A percentile compares a stretch with the other conserved stretches of the same genome.
Conservation (phyloP, 73 alveolate species). For the Paraurostyla sp. region DNA sequence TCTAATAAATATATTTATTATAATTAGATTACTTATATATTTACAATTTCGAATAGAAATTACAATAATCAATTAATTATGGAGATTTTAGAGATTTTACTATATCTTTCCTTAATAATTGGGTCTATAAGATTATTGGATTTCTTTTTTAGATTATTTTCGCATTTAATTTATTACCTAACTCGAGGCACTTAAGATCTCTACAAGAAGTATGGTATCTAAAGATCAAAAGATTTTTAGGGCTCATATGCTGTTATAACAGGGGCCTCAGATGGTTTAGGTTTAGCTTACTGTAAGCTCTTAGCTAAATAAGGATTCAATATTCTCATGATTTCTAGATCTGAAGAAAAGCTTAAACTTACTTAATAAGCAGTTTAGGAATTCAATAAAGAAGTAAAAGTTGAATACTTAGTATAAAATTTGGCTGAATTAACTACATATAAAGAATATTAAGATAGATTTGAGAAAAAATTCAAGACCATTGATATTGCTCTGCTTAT, state of each 20-base stretch:
- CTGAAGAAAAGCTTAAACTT: conserved; percentile 76
- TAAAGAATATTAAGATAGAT: conserved; percentile 30
- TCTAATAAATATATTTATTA: not conserved
- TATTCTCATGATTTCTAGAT: conserved; percentile 80
- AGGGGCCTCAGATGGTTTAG: conserved; percentile 88
- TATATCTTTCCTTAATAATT: not conserved
- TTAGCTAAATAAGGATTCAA: conserved; percentile 75
- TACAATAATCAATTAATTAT: not conserved
- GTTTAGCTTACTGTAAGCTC: conserved; percentile 73
- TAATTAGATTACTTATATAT: not conserved
- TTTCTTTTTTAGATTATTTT: not conserved
- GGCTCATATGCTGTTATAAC: conserved; percentile 81
- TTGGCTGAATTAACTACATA: conserved; percentile 67
- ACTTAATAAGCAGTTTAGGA: conserved; percentile 68
- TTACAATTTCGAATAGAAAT: not conserved
- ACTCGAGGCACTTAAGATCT: not conserved
- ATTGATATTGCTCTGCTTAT: conserved; percentile 14
- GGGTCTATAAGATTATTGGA: not conserved
- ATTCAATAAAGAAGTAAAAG: conserved; percentile 50
- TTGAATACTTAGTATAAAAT: conserved; percentile 71
- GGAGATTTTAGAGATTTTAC: not conserved
- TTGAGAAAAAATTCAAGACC: not conserved
- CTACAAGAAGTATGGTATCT: not conserved
- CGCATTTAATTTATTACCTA: not conserved
- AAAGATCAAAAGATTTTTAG: not conserved